Evolutionary conservation across 2,329 filamentous ascomycete genomes (phyloP).

Genomic region (Cladosporium oxysporum): DNA sequence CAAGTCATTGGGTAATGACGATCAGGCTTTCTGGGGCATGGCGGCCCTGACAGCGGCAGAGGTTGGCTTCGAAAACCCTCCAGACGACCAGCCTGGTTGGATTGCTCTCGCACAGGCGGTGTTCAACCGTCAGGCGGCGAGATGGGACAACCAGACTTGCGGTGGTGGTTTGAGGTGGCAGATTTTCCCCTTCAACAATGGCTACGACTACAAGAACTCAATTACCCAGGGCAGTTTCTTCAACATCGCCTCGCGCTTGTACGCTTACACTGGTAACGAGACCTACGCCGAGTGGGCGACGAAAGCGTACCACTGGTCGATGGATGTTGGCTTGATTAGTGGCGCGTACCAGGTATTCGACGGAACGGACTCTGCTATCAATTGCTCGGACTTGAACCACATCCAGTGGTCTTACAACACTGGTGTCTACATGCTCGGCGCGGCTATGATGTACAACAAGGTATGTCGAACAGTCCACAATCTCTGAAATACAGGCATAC

Average conservation of each 20-base stretch:
- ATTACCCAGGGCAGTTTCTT: constrained; percentile 57
- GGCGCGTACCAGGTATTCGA: constrained; percentile 51
- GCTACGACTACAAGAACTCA: constrained; percentile 52
- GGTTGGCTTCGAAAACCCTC: constrained; percentile 47
- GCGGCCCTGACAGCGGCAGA: constrained; percentile 59
- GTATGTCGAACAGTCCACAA: constrained; percentile 8
- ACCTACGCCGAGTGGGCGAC: constrained; percentile 68
- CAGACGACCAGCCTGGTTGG: constrained; percentile 44
- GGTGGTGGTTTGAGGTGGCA: constrained; percentile 43
- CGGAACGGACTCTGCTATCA: constrained; percentile 47
- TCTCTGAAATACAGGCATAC: not conserved
- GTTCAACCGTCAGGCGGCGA: constrained; percentile 41
- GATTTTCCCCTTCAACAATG: constrained; percentile 50
- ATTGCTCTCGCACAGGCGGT: constrained; percentile 47
- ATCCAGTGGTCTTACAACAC: constrained; percentile 51
- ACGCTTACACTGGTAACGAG: constrained; percentile 43
- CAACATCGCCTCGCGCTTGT: constrained; percentile 48
- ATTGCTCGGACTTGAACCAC: constrained; percentile 48
- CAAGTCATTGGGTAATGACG: constrained; percentile 51
- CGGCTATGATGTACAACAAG: constrained; percentile 50
- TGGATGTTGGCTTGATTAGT: constrained; percentile 59
- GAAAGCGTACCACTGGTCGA: constrained; percentile 40
- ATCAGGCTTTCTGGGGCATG: constrained; percentile 61
- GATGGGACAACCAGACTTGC: constrained; percentile 43
- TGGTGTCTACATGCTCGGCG: constrained; percentile 50